Base-by-base conservation (phyloP, 2,329 filamentous ascomycete species). In the Incumbomyces lentus region DNA sequence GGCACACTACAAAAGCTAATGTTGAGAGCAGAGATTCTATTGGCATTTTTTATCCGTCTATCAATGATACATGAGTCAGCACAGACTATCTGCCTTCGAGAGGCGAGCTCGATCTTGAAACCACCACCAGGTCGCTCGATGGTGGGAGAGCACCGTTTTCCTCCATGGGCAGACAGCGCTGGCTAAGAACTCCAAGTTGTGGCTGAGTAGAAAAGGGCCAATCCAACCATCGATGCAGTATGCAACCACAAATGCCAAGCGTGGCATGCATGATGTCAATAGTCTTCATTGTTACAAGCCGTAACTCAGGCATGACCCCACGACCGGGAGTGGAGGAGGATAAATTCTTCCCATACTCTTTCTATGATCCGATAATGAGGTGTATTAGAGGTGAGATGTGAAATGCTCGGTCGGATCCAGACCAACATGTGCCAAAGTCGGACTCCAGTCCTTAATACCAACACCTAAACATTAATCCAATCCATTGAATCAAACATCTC, bases 401-500 rank as follows among this genome's bases (percentile, higher is more conserved):
- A 43, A 18, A 17, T 29, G 14, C 30, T 14, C 7, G 16, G 30
- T 33, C 18, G 18, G 8, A 13, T 18, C 5, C 32, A 13, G 3
- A 16, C 2, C 10, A 18, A 8, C 30, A 26, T 35, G n/a, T 19
- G 6, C 33, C 16, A n/a, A 35, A 35, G 8, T 26, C 8, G 22
- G 5, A 26, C n/a, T n/a, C n/a, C n/a, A n/a, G n/a, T n/a, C n/a
- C n/a, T n/a, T n/a, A n/a, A n/a, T n/a, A 8, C 22, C 22, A 7
- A 10, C 33, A 6, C 12, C 18, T 17, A 44, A 10, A 22, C 26
- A 32, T 70, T 59, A 50, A 72, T 67, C 57, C 69, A 73, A 52
- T 72, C 68, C 54, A 73, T 64, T 46, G 66, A 66, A 54, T 61
- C 68, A 48, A 72, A 72, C 47, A 68, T 70, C 53, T 71, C 68